These are phyloP conservation scores for Persicaria tinctoria DNA, from an alignment of 148 eudicot genomes.

Conservation along the genomic window DNA sequence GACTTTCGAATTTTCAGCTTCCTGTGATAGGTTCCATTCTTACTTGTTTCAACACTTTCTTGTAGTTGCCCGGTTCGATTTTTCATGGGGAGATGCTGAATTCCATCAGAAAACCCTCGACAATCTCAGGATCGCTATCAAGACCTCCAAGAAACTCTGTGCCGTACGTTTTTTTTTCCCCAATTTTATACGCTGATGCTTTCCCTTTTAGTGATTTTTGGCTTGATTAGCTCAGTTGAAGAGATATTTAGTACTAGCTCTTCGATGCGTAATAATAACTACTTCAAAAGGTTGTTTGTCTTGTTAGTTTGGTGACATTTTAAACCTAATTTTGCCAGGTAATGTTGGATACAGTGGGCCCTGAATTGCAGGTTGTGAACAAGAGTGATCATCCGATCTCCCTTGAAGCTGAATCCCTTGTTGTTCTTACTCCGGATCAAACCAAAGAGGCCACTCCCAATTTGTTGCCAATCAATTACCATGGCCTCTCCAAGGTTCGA, in stretches of 20 bases:
- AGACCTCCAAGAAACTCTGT: constrained; percentile 74
- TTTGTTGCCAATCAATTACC: constrained; percentile 57
- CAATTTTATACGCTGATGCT: background rate
- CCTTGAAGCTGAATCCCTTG: constrained; percentile 39
- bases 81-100: constrained; percentile 78
- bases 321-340: constrained; percentile 30
- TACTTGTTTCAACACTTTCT: background rate
- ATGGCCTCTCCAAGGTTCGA: constrained; percentile 52
- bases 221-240: no score
- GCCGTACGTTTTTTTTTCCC: constrained; percentile 40
- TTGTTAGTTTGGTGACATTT: no score
- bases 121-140: constrained; percentile 74
- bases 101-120: constrained; percentile 81
- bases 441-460: constrained; percentile 49
- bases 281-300: no score
- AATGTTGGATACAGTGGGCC: constrained; percentile 67
- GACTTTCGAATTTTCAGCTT: background rate
- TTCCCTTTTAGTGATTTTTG: background rate
- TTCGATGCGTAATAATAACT: no score
- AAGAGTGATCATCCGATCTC: constrained; percentile 38
- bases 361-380: constrained; percentile 59
- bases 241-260: no score
- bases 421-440: constrained; percentile 46
- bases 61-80: constrained; percentile 88
- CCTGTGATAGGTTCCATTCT: no score